Evolutionary conservation across 495 filamentous ascomycete species (phyloP), one percentile per base, ranked within the genome.

Genomic region (Tuber microsphaerosporum): DNA sequence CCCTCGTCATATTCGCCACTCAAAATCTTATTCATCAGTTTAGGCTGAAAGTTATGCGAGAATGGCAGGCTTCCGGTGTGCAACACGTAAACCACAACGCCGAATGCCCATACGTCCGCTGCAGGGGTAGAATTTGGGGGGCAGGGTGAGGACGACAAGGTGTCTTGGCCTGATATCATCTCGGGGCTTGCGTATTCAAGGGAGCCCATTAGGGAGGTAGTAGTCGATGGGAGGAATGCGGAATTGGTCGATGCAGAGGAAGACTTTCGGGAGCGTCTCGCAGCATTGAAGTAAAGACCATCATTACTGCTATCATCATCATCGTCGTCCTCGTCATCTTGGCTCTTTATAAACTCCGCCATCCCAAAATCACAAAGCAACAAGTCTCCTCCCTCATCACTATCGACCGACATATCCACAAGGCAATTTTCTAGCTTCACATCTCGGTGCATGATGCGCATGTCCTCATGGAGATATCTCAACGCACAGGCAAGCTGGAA

Each of bases 361-460:
- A 93, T 89, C 51, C 91, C 91, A 78, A 93, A 93, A 78, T 93
- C 91, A 78, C 91, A 92, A 14, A 93, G 86, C 1, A 90, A 86
- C 16, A 93, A 81, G 41, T 88, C 88, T 4, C 89, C 90, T 12
- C 84, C 79, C 19, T 81, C 80, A 4, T 82, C 83, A 22, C 86
- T 88, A 75, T 89, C 87, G 1, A 82, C 75, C n/a, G 85, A 84
- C 77, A 86, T 84, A 77, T 93, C 90, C 39, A 93, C 80, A 16
- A 93, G 86, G 77, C 91, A 93, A 77, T 93, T 93, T 82, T 93
- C 91, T 10, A 93, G 87, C 83, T 93, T 93, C 80, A 93, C 89
- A 80, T 93, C 91, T 44, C 91, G 85, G 80, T 93, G 91, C 14
- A 92, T 89, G 56, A 93, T 87, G 2, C 87, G 86, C 42, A 91